Percentiles rank a stretch among this genome's conserved stretches.
Evolutionary conservation across 305 asterid genomes (phyloP).

Genomic region (Ajuga reptans): DNA sequence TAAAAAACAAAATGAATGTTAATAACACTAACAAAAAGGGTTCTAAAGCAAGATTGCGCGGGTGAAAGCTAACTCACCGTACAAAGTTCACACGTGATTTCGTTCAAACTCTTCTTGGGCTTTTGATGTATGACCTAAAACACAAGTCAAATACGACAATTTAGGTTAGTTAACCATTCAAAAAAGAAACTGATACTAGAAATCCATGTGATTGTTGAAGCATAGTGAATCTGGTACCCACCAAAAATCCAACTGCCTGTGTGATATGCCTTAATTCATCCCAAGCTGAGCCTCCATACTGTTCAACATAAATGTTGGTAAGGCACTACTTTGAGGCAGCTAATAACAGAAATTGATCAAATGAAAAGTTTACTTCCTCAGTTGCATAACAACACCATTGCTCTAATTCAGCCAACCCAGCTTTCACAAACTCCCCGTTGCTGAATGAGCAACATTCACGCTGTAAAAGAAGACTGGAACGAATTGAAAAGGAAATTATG

Average conservation of each 20-base stretch:
- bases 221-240: conserved; percentile 28
- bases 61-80: conserved; percentile 51
- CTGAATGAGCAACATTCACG: conserved; percentile 99
- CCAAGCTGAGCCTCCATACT: conserved; percentile 96
- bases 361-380: conserved; percentile 64
- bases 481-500: conserved; percentile 15
- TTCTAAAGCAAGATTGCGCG: not conserved
- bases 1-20: not conserved
- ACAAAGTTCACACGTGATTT: conserved; percentile 86
- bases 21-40: not conserved
- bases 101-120: conserved; percentile 88
- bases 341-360: not conserved
- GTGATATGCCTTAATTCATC: conserved; percentile 96
- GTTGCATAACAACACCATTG: conserved; percentile 93
- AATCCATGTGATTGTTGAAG: conserved; percentile 4
- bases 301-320: conserved; percentile 27
- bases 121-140: conserved; percentile 97
- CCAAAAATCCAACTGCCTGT: conserved; percentile 98
- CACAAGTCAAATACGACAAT: not conserved
- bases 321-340: conserved; percentile 18
- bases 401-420: conserved; percentile 93
- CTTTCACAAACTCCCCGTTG: conserved; percentile 91
- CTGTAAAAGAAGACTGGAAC: conserved; percentile 85
- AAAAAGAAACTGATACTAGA: conserved; percentile 4
- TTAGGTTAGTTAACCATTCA: conserved; percentile 17